phyloP scores from a whole-genome alignment of 768 basidiomycete species.

The Amyloporia xantha region DNA sequence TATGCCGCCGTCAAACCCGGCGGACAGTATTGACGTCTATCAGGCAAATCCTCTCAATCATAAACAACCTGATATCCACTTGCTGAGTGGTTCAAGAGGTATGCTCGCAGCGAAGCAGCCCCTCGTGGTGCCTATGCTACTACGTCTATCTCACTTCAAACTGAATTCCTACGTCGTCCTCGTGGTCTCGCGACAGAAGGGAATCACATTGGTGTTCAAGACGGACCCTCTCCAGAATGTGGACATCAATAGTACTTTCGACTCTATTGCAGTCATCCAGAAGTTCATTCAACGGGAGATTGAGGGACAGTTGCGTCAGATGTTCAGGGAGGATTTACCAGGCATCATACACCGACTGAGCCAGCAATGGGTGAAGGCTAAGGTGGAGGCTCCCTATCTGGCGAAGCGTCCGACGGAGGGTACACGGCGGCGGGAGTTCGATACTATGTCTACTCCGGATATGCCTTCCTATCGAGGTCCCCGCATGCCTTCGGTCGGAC shows the following conservation, averaged over 20 bases:
- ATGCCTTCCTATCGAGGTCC: slow-evolving; percentile 13
- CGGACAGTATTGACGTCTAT: neutral
- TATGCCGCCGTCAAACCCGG: slow-evolving; percentile 14
- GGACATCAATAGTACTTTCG: slow-evolving; percentile 96
- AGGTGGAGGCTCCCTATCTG: slow-evolving; percentile 88
- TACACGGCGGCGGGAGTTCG: slow-evolving; percentile 9
- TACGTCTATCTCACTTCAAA: slow-evolving; percentile 91
- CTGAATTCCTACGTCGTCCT: slow-evolving; percentile 95
- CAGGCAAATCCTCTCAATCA: slow-evolving; percentile 95
- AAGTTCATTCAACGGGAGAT: slow-evolving; percentile 98
- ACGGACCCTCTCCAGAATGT: slow-evolving; percentile 98
- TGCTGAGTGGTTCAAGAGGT: slow-evolving; percentile 75
- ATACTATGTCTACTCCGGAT: slow-evolving; percentile 16
- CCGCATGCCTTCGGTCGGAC: slow-evolving; percentile 12
- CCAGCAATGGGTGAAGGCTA: slow-evolving; percentile 93
- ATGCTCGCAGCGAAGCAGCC: slow-evolving; percentile 95
- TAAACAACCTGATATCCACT: slow-evolving; percentile 84
- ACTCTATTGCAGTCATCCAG: slow-evolving; percentile 95
- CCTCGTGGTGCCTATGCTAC: slow-evolving; percentile 95
- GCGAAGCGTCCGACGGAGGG: slow-evolving; percentile 41
- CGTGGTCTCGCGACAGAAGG: slow-evolving; percentile 95
- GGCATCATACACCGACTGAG: slow-evolving; percentile 94
- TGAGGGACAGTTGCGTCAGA: slow-evolving; percentile 92
- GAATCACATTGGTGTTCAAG: slow-evolving; percentile 98
- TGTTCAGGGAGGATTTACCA: slow-evolving; percentile 96